Base-by-base conservation (phyloP, 306 rosid genomes). In the Quercus ilex region DNA sequence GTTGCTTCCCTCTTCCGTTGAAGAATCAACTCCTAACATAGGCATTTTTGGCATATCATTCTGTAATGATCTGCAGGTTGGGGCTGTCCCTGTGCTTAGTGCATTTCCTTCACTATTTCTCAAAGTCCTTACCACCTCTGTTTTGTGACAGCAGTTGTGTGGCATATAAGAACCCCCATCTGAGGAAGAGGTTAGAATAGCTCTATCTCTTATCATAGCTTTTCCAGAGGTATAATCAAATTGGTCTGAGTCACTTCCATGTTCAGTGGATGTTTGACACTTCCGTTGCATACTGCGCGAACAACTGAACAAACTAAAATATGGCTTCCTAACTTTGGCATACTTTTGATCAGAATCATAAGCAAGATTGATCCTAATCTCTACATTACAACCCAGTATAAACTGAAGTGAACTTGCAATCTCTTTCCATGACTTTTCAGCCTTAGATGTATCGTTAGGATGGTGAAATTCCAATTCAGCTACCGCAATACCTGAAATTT, bases 371-470 rank as follows among this genome's bases (percentile, higher is more conserved):
- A 93, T 86, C 85, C 95, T 91, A 55, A 93, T 74, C 85, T 91
- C 98, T 55, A 93, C 80, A 74, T 90, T 91, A 74, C 97, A 89
- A 69, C 91, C 91, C 53, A 89, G 78, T 33, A 90, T 60, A 49
- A 83, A 73, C 78, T 89, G 97, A 73, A 93, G 86, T 43, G 82
- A 89, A 57, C 85, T 89, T 30, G 95, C 94, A 3, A 93, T 93
- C 87, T 77, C 60, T 85, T 89, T 91, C 98, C 94, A 90, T 18
- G 95, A 90, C 82, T 90, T 90, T 87, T 91, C 95, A 13, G 97
- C 98, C 85, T 81, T 90, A 6, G 87, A 82, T 60, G 84, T 87
- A 43, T 84, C 79, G 52, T 80, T 80, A 18, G 78, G 92, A 77
- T 74, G 93, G 79, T 69, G 87, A 76, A 93, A 93, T 79, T 90